Percentiles rank a stretch among this genome's conserved stretches.
phyloP scores from a whole-genome alignment of 225 moss, liverwort and hornwort genomes.

The Rhytidiadelphus loreus region DNA sequence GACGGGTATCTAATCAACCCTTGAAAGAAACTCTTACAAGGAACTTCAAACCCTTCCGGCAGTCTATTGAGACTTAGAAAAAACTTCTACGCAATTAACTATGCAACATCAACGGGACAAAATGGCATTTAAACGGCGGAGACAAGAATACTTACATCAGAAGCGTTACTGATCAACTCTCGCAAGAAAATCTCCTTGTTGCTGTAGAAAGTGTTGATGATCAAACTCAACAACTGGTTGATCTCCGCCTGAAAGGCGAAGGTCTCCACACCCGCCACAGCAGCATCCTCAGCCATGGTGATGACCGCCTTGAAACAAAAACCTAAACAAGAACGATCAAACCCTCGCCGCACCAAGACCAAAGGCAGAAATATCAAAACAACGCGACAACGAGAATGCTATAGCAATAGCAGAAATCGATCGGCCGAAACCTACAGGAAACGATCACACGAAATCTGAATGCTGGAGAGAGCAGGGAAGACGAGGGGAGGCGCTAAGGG shows the following conservation, averaged over 20 bases:
- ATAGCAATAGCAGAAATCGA: background rate
- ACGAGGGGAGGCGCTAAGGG: background rate
- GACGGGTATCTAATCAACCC: too few species aligned
- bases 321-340: background rate
- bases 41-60: too few species aligned
- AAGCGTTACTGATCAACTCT: constrained; percentile 51
- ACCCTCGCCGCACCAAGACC: background rate
- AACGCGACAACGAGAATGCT: too few species aligned
- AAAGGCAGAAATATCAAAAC: background rate
- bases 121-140: too few species aligned
- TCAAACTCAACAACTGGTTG: constrained; percentile 16
- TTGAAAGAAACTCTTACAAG: background rate
- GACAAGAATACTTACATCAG: constrained; percentile 24
- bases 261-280: constrained; percentile 30
- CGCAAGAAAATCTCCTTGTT: constrained; percentile 74
- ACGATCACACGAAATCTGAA: background rate
- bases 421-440: background rate
- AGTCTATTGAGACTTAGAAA: fast-evolving
- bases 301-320: background rate
- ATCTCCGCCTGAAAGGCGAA: constrained; percentile 28
- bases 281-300: constrained; percentile 15
- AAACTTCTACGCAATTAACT: too few species aligned
- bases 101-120: background rate
- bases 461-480: background rate
- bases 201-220: constrained; percentile 44